Conservation (phyloP, 208 protist genomes). For the Angomonas desouzai region DNA sequence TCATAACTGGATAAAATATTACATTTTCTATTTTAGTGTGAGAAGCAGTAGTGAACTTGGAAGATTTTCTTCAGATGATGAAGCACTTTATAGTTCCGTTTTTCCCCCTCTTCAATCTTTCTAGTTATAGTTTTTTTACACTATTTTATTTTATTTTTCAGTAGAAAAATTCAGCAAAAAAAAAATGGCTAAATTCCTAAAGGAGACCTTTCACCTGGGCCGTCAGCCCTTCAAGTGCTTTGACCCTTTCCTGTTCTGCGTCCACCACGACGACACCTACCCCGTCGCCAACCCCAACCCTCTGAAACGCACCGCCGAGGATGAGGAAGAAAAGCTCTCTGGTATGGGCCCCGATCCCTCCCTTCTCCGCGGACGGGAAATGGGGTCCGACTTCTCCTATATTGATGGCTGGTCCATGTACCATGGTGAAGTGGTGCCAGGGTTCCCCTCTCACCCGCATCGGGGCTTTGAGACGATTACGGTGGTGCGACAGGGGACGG, state of each 20-base stretch:
- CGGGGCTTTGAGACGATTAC: constrained; percentile 90
- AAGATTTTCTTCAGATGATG: too few relatives aligned
- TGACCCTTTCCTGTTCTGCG: constrained; percentile 56
- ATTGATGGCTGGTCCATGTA: constrained; percentile 71
- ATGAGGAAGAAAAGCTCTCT: constrained; percentile 5
- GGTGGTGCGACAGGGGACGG: constrained; percentile 56
- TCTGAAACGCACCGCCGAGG: constrained; percentile 1
- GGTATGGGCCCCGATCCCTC: constrained; percentile 21
- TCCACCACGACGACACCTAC: constrained; percentile 52
- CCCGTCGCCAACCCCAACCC: constrained; percentile 12
- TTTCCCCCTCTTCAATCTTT: too few relatives aligned
- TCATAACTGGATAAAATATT: constrained; percentile 4
- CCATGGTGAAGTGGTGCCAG: constrained; percentile 52
- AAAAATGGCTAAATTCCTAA: constrained; percentile 1
- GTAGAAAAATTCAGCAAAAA: not conserved
- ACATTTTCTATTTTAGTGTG: too few relatives aligned
- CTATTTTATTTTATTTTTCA: constrained; percentile 12
- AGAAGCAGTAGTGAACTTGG: too few relatives aligned
- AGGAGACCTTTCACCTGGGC: constrained; percentile 18
- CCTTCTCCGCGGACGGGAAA: constrained; percentile 35
- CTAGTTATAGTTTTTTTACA: too few relatives aligned
- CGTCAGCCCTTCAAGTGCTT: constrained; percentile 33
- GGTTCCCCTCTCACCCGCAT: constrained; percentile 86
- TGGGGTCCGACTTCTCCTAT: constrained; percentile 58
- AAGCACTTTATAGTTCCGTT: too few relatives aligned